These are phyloP conservation scores for Achaetomiella virescens DNA, from an alignment of 495 filamentous ascomycete genomes.

Conservation along the genomic window DNA sequence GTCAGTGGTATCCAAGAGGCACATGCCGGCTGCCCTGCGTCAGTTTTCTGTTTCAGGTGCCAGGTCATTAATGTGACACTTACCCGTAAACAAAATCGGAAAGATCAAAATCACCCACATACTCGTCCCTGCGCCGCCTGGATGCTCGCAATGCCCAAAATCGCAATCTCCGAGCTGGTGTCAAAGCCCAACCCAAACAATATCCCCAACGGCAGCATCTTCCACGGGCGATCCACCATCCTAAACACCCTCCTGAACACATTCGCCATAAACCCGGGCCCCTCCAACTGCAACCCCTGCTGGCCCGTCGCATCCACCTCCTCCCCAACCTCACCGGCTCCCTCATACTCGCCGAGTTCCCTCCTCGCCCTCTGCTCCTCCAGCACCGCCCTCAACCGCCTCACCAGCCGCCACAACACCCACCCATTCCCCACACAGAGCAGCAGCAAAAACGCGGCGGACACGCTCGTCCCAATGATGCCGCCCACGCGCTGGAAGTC, in stretches of 20 bases:
- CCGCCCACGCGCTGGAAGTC: conserved; percentile 74
- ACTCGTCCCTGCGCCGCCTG: conserved; percentile 73
- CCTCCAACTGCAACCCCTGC: conserved; percentile 63
- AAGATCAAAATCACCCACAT: conserved; percentile 96
- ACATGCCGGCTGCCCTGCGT: conserved; percentile 65
- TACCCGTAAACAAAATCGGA: conserved; percentile 82
- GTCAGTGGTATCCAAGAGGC: conserved; percentile 80
- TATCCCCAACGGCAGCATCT: conserved; percentile 90
- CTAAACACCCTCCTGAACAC: conserved; percentile 73
- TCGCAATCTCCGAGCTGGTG: conserved; percentile 87
- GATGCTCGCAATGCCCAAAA: conserved; percentile 83
- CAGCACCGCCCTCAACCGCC: conserved; percentile 58
- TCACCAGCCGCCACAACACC: conserved; percentile 70
- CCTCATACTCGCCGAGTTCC: conserved; percentile 13
- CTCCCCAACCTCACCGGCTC: background rate
- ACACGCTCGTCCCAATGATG: conserved; percentile 81
- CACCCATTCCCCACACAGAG: conserved; percentile 80
- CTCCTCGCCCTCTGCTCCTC: conserved; percentile 23
- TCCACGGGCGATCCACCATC: conserved; percentile 88
- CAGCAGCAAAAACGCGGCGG: conserved; percentile 72
- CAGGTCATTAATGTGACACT: conserved; percentile 3
- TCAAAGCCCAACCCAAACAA: conserved; percentile 95
- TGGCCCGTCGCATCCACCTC: conserved; percentile 19
- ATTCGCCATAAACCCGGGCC: conserved; percentile 65
- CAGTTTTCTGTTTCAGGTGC: background rate